Percentiles rank a stretch among this genome's conserved stretches.
Evolutionary conservation across 352 stramenopile species (phyloP).

Genomic region (Pythium phragmiticola): DNA sequence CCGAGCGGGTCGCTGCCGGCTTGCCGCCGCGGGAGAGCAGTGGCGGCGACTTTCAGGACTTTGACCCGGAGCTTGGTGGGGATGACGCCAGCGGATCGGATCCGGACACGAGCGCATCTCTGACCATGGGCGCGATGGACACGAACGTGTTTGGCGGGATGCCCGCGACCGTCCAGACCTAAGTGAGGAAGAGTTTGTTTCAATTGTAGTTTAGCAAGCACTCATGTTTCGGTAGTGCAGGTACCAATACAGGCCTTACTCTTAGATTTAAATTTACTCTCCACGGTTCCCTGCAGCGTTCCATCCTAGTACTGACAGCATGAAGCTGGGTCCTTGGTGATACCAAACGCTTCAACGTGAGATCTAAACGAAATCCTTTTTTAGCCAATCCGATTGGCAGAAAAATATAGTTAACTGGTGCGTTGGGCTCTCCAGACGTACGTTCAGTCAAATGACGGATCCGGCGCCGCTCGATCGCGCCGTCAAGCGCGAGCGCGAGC

Average conservation of each 20-base stretch:
- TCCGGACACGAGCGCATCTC: conserved; percentile 5
- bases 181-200: not conserved
- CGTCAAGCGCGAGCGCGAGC: not conserved
- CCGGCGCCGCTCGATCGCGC: not conserved
- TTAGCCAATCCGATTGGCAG: no score
- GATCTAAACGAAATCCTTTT: no score
- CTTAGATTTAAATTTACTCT: no score
- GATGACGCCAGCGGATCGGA: conserved; percentile 26
- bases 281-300: no score
- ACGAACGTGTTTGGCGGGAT: conserved; percentile 10
- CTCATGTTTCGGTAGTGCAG: no score
- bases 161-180: conserved; percentile 20
- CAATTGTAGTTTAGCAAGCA: not conserved
- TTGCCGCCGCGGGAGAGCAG: conserved; percentile 13
- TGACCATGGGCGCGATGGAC: conserved; percentile 16
- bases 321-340: no score
- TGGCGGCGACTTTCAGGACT: conserved; percentile 13
- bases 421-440: no score
- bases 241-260: no score
- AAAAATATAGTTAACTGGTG: no score
- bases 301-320: no score
- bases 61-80: conserved; percentile 13
- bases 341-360: no score
- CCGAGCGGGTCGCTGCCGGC: conserved; percentile 25
- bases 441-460: no score